phyloP scores from a whole-genome alignment of 2,329 filamentous ascomycete genomes.

The Cercospora beticola region DNA sequence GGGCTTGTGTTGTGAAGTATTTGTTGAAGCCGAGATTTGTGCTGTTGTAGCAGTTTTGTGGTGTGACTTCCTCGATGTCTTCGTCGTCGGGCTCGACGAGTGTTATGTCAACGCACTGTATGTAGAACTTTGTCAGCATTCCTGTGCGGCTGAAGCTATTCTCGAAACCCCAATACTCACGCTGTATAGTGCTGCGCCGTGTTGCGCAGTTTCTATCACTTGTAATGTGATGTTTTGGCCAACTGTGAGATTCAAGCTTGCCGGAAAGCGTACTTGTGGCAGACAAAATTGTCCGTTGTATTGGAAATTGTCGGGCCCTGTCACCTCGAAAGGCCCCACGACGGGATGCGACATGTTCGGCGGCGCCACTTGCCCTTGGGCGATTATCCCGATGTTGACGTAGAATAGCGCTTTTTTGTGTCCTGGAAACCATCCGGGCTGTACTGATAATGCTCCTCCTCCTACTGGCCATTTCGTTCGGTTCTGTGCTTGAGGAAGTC shows the following conservation, averaged over 20 bases:
- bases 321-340: conserved; percentile 76
- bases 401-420: conserved; percentile 81
- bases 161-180: conserved; percentile 51
- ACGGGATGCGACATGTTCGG: conserved; percentile 85
- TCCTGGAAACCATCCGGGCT: conserved; percentile 95
- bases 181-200: conserved; percentile 80
- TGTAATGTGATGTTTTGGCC: conserved; percentile 94
- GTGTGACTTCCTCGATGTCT: conserved; percentile 67
- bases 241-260: conserved; percentile 63
- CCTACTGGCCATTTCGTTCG: conserved; percentile 87
- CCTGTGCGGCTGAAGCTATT: background rate
- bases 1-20: conserved; percentile 62
- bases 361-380: conserved; percentile 54
- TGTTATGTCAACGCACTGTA: conserved; percentile 88
- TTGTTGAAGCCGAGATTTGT: conserved; percentile 71
- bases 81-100: conserved; percentile 75
- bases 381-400: conserved; percentile 80
- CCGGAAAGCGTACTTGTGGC: conserved; percentile 81
- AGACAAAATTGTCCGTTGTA: conserved; percentile 82
- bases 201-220: conserved; percentile 76
- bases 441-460: conserved; percentile 84
- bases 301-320: conserved; percentile 76
- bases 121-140: conserved; percentile 4
- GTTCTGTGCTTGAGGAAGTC: conserved; percentile 73
- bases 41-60: conserved; percentile 86